Percentiles rank a stretch among this genome's conserved stretches.
Conservation (phyloP, 2,329 filamentous ascomycete species). For the Onygenales sp. region DNA sequence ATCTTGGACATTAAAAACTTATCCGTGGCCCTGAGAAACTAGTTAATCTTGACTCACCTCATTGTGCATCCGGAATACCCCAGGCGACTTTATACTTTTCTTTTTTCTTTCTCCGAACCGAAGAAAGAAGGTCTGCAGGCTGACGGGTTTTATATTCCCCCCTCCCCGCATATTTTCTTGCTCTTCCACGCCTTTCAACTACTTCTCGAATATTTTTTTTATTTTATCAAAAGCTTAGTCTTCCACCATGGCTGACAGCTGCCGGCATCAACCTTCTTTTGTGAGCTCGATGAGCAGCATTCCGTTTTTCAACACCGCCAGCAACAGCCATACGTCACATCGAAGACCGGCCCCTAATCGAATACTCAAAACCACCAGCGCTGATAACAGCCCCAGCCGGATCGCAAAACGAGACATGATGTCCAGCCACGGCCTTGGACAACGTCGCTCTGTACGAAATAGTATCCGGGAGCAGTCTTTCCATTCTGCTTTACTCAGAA, state of each 20-base stretch:
- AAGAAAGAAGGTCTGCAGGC: not conserved
- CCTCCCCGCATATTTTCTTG: not conserved
- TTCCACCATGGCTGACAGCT: not conserved
- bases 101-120: not conserved
- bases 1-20: not conserved
- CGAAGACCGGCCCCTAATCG: constrained; percentile 18
- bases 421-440: not conserved
- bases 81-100: not conserved
- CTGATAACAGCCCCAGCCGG: constrained; percentile 56
- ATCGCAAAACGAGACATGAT: constrained; percentile 34
- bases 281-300: not conserved
- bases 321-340: not conserved
- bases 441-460: not conserved
- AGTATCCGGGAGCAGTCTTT: not conserved
- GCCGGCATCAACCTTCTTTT: not conserved
- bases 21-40: constrained; percentile 1
- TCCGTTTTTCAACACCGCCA: not conserved
- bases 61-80: not conserved
- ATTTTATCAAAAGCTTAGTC: not conserved
- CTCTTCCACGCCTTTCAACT: not conserved
- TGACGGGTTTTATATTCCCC: not conserved
- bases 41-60: constrained; percentile 1
- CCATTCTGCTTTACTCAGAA: not conserved
- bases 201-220: not conserved
- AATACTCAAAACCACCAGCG: constrained; percentile 56